Evolutionary conservation across 1,139 yeast species (phyloP).

Genomic region (Blastobotrys ciferrii): DNA sequence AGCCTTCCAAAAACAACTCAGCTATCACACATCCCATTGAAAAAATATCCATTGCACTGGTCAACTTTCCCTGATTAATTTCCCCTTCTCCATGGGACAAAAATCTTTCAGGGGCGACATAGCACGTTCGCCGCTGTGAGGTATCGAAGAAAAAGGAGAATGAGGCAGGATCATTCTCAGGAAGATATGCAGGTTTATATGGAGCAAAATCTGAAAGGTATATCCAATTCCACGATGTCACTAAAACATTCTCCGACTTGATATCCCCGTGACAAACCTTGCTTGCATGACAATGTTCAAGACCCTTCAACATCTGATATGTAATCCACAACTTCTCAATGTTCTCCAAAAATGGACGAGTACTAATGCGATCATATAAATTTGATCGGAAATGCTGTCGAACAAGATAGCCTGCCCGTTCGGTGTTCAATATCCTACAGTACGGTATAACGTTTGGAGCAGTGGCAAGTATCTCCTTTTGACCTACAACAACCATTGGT

Average conservation of each 20-base stretch:
- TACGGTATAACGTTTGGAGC: conserved; percentile 70
- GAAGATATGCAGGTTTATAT: conserved; percentile 79
- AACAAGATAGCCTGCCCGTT: conserved; percentile 85
- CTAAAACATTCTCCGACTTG: conserved; percentile 81
- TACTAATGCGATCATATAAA: conserved; percentile 76
- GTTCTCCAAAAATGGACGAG: conserved; percentile 80
- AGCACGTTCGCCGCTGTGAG: conserved; percentile 81
- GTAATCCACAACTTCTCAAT: conserved; percentile 82
- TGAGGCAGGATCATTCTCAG: conserved; percentile 94
- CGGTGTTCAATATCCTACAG: conserved; percentile 76
- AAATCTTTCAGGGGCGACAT: conserved; percentile 93
- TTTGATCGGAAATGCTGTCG: conserved; percentile 78
- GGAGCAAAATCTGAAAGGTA: conserved; percentile 79
- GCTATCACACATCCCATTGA: conserved; percentile 90
- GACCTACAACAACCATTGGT: background rate
- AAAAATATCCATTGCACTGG: conserved; percentile 80
- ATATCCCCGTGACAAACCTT: conserved; percentile 83
- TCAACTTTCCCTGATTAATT: conserved; percentile 44
- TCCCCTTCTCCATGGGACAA: conserved; percentile 32
- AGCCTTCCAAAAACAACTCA: conserved; percentile 82
- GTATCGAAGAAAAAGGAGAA: conserved; percentile 91
- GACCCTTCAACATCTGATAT: conserved; percentile 67
- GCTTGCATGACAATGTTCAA: conserved; percentile 62
- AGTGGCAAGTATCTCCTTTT: conserved; percentile 30
- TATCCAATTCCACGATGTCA: conserved; percentile 89